Base-by-base conservation (phyloP, 2,329 filamentous ascomycete species). In the Xylariomycetidae sp. region DNA sequence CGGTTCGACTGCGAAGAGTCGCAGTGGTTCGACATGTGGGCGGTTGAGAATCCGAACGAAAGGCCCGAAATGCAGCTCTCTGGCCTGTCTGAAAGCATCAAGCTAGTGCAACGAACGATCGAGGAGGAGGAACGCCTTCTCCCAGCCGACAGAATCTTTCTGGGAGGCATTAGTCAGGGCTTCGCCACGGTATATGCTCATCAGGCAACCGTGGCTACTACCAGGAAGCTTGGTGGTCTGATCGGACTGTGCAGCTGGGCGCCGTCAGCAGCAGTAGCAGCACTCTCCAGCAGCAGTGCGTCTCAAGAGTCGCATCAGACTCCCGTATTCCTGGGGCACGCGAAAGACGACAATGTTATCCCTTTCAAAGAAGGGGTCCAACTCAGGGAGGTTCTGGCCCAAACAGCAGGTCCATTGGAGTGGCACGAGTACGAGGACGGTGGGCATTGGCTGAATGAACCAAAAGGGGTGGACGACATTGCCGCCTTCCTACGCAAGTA, bases 151-250 rank as follows among this genome's bases (percentile, higher is more conserved):
- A 49, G 32, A 5, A 50, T 60, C 13, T 55, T 54, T n/a, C 35
- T 58, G 2, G 47, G 40, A 6, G 53, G 53, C 3, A 58, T 58
- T 20, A 56, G 54, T 19, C 50, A 58, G 35, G 56, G 56, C 4
- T 58, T 56, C 25, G 52, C 49, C 10, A 49, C 47, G 8, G 40
- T n/a, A n/a, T n/a, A n/a, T n/a, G n/a, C n/a, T 42, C 0, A 29
- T 50, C 10, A 38, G 48, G 6, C 27, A 40, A 45, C 43, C 19
- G 17, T 49, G 4, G 26, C 31, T 15, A 32, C 24, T 5, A 15
- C 28, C 5, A 33, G 32, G 3, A 27, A 19, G 3, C 40, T 55
- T 10, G 55, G 44, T 5, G 53, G 53, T 1, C 41, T 57, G 18
- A 35, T 54, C 10, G 55, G 54, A 6, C 38, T 54, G 4, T 52